Evolutionary conservation across 2,329 filamentous ascomycete genomes (phyloP).

Genomic region (Pseudogymnoascus sp.): DNA sequence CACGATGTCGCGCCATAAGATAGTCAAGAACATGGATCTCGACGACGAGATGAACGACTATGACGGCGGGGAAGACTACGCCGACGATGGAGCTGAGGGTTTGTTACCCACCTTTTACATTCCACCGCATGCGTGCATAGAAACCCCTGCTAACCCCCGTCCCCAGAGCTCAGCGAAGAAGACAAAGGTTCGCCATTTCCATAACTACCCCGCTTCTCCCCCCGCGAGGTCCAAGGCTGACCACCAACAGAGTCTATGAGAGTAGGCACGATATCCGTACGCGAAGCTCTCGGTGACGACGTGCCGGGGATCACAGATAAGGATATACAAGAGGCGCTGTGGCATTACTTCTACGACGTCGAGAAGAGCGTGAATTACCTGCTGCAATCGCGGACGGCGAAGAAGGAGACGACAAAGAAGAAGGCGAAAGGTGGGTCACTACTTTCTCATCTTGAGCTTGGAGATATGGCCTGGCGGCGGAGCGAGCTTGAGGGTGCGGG

Average conservation of each 20-base stretch:
- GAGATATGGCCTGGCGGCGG: not conserved
- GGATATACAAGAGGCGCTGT: conserved; percentile 83
- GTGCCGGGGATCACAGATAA: conserved; percentile 44
- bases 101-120: not conserved
- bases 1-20: conserved; percentile 34
- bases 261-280: conserved; percentile 58
- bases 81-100: conserved; percentile 33
- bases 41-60: conserved; percentile 44
- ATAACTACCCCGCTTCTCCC: conserved; percentile 4
- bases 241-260: conserved; percentile 47
- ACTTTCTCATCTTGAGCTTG: conserved; percentile 16
- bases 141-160: conserved; percentile 9
- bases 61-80: conserved; percentile 39
- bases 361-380: conserved; percentile 78
- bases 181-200: conserved; percentile 23
- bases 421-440: conserved; percentile 26
- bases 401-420: conserved; percentile 29
- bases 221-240: not conserved
- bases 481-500: not conserved
- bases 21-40: conserved; percentile 32
- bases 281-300: conserved; percentile 54
- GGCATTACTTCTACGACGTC: conserved; percentile 94
- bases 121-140: conserved; percentile 9
- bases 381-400: conserved; percentile 43
- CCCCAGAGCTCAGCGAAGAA: conserved; percentile 27